Percentiles rank a stretch among this genome's conserved stretches.
phyloP scores from a whole-genome alignment of 306 rosid species.

The Vicia sativa region DNA sequence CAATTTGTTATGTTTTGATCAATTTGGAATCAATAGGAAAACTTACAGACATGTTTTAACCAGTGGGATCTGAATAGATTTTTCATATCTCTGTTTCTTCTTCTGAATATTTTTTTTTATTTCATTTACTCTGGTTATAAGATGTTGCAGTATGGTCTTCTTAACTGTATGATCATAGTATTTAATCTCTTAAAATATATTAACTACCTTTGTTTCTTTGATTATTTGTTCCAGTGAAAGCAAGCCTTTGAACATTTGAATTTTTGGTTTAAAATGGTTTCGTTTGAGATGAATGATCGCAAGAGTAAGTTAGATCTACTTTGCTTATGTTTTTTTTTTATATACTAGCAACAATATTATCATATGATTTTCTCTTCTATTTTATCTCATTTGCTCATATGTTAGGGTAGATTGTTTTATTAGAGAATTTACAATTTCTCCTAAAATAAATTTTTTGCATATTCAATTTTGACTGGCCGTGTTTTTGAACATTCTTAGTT shows the following conservation, averaged over 20 bases:
- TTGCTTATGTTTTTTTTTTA: neutral
- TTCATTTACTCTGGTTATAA: neutral
- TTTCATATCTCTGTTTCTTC: neutral
- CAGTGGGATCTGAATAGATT: conserved; percentile 6
- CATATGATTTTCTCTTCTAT: neutral
- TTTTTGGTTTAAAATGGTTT: conserved; percentile 66
- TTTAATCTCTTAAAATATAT: conserved; percentile 11
- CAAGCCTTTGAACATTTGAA: conserved; percentile 35
- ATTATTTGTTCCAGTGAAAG: conserved; percentile 48
- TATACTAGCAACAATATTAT: neutral
- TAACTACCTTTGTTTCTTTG: conserved; percentile 28
- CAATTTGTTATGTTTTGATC: neutral
- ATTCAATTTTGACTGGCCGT: neutral
- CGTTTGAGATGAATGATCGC: conserved; percentile 97
- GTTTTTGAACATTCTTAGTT: conserved; percentile 26
- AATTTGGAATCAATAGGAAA: no score
- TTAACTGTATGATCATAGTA: no score
- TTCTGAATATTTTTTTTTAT: neutral
- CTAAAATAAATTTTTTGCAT: neutral
- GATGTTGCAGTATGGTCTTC: no score
- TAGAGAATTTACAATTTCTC: neutral
- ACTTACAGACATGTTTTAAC: neutral
- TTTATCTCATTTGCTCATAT: neutral
- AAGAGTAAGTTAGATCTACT: conserved; percentile 66
- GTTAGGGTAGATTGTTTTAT: neutral